Conservation (phyloP, 805 yeast species). For the Pichia californica region DNA sequence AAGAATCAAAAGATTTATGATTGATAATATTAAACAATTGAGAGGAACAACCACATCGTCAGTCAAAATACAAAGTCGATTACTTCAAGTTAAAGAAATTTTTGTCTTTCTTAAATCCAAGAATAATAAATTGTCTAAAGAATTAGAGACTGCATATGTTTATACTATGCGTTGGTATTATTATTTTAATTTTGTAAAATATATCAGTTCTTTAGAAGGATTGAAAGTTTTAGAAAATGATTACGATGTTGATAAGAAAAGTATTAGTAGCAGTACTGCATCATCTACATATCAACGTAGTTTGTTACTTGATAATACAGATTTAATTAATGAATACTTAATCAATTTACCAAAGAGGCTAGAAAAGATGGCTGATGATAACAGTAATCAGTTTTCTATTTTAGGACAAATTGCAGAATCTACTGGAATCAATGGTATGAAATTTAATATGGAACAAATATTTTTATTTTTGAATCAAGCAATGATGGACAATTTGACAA, state of each 20-base stretch:
- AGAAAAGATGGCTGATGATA: conserved; percentile 37
- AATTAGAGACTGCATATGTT: conserved; percentile 71
- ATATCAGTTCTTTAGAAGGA: conserved; percentile 64
- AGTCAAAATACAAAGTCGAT: conserved; percentile 62
- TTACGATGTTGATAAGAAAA: conserved; percentile 5
- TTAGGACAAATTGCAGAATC: conserved; percentile 83
- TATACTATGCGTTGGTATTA: conserved; percentile 95
- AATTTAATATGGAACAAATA: conserved; percentile 66
- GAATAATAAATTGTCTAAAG: conserved; percentile 59
- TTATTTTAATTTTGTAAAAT: conserved; percentile 67
- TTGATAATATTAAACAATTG: conserved; percentile 57
- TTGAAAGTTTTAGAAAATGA: conserved; percentile 40
- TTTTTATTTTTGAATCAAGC: conserved; percentile 70
- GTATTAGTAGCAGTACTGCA: background rate
- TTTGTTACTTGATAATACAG: conserved; percentile 8
- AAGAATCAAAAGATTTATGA: conserved; percentile 64
- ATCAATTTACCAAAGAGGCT: conserved; percentile 51
- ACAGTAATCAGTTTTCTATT: conserved; percentile 59
- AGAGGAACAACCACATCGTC: conserved; percentile 63
- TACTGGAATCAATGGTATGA: conserved; percentile 38
- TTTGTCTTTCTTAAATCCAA: conserved; percentile 49
- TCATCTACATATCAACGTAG: background rate
- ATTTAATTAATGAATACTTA: conserved; percentile 46
- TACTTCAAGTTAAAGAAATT: conserved; percentile 57
- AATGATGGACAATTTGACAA: conserved; percentile 66